Percentiles rank a stretch among this genome's conserved stretches.
These are phyloP conservation scores for Wickerhamiella infanticola DNA, from an alignment of 1,139 yeast species.

Conservation along the genomic window DNA sequence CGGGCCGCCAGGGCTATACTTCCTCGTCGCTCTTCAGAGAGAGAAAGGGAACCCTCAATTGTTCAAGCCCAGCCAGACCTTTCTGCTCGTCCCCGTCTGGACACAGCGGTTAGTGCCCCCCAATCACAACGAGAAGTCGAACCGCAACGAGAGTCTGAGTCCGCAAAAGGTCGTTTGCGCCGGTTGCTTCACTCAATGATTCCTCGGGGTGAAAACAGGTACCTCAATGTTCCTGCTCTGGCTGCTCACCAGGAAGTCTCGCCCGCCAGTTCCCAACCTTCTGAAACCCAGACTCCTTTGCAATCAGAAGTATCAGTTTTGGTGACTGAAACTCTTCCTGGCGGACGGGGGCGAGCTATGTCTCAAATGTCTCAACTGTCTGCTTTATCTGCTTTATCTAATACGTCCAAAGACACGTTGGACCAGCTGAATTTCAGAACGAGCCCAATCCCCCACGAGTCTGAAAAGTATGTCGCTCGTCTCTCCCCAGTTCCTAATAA, in stretches of 20 bases:
- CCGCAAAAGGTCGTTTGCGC: background rate
- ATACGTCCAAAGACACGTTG: constrained; percentile 1
- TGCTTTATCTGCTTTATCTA: constrained; percentile 10
- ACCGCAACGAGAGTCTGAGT: background rate
- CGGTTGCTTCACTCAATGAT: background rate
- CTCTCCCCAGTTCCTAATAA: background rate
- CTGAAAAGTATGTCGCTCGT: background rate
- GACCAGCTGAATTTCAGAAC: background rate
- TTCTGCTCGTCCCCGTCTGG: too few species aligned
- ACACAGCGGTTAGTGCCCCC: too few species aligned
- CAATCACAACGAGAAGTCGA: too few species aligned
- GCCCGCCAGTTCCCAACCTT: background rate
- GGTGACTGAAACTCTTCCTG: background rate
- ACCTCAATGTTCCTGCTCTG: background rate
- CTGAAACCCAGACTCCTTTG: background rate
- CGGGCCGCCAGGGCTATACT: constrained; percentile 6
- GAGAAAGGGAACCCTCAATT: background rate
- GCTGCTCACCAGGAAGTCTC: background rate
- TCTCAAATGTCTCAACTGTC: constrained; percentile 48
- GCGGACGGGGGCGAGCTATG: constrained; percentile 32
- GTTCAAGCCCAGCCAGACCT: too few species aligned
- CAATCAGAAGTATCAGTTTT: background rate
- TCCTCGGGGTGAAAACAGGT: background rate
- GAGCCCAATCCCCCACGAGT: background rate
- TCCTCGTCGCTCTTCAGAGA: background rate